phyloP scores from a whole-genome alignment of 306 rosid genomes.

The Vigna hirtella region DNA sequence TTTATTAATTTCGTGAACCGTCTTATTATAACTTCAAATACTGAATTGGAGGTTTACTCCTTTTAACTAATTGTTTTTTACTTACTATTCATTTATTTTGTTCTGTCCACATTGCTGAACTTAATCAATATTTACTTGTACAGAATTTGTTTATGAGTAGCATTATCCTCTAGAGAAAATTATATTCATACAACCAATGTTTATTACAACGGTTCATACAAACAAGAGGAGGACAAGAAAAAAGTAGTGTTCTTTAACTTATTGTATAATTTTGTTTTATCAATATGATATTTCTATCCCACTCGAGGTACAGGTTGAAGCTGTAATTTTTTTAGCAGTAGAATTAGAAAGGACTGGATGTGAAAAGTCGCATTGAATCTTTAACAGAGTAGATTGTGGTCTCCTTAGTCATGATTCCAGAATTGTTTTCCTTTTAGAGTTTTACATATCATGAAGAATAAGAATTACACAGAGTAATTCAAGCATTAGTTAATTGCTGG shows the following conservation, averaged over 20 bases:
- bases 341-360: background rate
- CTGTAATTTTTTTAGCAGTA: background rate
- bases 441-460: background rate
- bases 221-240: background rate
- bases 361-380: background rate
- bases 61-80: background rate
- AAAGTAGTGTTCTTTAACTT: background rate
- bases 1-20: too few relatives aligned
- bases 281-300: background rate
- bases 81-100: background rate
- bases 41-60: too few relatives aligned
- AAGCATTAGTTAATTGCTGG: constrained; percentile 12
- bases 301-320: background rate
- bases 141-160: background rate
- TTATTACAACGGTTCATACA: background rate
- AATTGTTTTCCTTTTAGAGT: background rate
- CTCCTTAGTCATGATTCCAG: background rate
- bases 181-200: background rate
- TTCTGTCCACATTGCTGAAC: background rate
- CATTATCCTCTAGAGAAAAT: background rate
- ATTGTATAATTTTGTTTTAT: background rate
- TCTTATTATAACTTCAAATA: too few relatives aligned
- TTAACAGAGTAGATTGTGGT: background rate
- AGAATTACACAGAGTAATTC: background rate
- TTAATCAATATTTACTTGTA: background rate